These are phyloP conservation scores for Aspergillus funiculosus DNA, from an alignment of 495 filamentous ascomycete species.

Conservation along the genomic window DNA sequence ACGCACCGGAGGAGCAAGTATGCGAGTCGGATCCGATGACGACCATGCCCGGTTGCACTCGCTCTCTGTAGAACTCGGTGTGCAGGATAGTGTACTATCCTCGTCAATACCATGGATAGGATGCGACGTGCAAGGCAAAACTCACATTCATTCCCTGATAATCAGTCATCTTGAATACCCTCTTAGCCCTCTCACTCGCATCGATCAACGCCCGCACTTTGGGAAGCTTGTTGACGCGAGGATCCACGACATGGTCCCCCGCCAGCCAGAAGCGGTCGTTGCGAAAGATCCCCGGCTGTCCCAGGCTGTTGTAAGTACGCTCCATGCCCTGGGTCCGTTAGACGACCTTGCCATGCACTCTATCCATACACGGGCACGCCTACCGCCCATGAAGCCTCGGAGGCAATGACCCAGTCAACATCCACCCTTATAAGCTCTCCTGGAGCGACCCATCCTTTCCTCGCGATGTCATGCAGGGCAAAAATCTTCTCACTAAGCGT, in stretches of 20 bases:
- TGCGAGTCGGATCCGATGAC: conserved; percentile 45
- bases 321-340: neutral
- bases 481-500: conserved; percentile 8
- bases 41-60: conserved; percentile 42
- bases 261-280: conserved; percentile 48
- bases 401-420: conserved; percentile 34
- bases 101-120: neutral
- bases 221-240: conserved; percentile 30
- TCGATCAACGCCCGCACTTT: conserved; percentile 32
- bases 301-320: neutral
- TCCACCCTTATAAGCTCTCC: conserved; percentile 30
- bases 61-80: conserved; percentile 43
- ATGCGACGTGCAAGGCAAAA: neutral
- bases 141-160: conserved; percentile 40
- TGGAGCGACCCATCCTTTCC: conserved; percentile 25
- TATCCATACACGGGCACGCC: neutral
- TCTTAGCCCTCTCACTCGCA: conserved; percentile 27
- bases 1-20: conserved; percentile 39
- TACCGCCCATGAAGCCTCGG: conserved; percentile 4
- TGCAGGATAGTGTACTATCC: conserved; percentile 41
- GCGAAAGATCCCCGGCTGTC: conserved; percentile 33
- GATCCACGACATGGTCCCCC: conserved; percentile 44
- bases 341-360: neutral
- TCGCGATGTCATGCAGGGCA: conserved; percentile 26
- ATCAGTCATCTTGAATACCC: conserved; percentile 41